Conservation (phyloP, 83 land plant species). For the Thuja plicata region DNA sequence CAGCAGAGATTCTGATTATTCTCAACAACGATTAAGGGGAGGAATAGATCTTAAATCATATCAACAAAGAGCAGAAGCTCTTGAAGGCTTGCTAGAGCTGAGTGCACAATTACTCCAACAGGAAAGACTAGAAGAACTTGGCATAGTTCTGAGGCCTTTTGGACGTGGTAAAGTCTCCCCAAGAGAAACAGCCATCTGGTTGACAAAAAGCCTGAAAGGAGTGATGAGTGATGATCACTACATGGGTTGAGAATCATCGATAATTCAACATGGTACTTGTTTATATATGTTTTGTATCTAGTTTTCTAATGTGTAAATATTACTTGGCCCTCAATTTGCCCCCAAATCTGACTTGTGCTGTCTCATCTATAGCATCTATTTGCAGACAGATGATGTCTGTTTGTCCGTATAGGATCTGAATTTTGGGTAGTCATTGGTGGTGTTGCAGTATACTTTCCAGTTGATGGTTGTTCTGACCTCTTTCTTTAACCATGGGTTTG, state of each 20-base stretch:
- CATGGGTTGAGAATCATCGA: not conserved
- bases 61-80: slow-evolving; percentile 78
- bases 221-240: slow-evolving; percentile 27
- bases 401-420: not conserved
- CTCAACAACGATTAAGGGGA: slow-evolving; percentile 24
- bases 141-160: slow-evolving; percentile 77
- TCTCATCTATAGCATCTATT: not conserved
- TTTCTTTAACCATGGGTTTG: not conserved
- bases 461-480: not conserved
- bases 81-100: slow-evolving; percentile 85
- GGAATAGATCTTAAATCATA: slow-evolving; percentile 54
- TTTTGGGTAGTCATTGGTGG: not conserved
- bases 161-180: slow-evolving; percentile 82
- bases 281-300: not conserved
- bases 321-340: not conserved
- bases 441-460: not conserved
- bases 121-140: slow-evolving; percentile 75
- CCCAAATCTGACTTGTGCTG: not conserved
- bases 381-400: not conserved
- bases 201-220: slow-evolving; percentile 79
- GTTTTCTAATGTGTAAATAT: not conserved
- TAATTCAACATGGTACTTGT: not conserved
- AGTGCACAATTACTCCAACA: slow-evolving; percentile 80
- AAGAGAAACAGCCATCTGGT: slow-evolving; percentile 89
- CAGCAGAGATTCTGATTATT: slow-evolving; percentile 53